Evolutionary conservation across 2,329 filamentous ascomycete genomes (phyloP).

Genomic region (Xylaria sp.): DNA sequence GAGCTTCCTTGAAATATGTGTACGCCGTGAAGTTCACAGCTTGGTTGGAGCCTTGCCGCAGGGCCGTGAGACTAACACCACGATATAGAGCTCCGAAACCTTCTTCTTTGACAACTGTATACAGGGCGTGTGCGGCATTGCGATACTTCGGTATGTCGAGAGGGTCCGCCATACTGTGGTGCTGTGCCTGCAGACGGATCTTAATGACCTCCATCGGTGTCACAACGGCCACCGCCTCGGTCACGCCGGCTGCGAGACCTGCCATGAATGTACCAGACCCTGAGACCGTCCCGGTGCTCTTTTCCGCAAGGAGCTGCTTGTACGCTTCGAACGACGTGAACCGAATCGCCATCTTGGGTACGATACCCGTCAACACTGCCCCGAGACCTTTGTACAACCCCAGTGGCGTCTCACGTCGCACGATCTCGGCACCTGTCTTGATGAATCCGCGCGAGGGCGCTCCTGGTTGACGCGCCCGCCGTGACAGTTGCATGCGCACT

Average conservation of each 20-base stretch:
- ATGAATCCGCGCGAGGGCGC: conserved; percentile 90
- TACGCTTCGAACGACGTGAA: conserved; percentile 98
- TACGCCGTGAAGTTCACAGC: conserved; percentile 99
- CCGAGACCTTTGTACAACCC: conserved; percentile 98
- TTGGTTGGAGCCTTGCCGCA: conserved; percentile 96
- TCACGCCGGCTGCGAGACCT: conserved; percentile 91
- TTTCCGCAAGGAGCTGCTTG: conserved; percentile 82
- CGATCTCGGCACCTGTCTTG: conserved; percentile 85
- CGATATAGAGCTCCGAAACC: conserved; percentile 89
- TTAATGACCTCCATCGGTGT: conserved; percentile 99
- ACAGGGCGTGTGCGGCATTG: conserved; percentile 84
- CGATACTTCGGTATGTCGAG: conserved; percentile 97
- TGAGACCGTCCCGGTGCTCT: conserved; percentile 73
- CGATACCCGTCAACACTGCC: conserved; percentile 93
- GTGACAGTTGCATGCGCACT: conserved; percentile 98
- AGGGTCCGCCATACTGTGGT: conserved; percentile 97
- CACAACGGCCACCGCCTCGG: conserved; percentile 94
- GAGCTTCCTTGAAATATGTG: conserved; percentile 85
- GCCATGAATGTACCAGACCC: conserved; percentile 76
- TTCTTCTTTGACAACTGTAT: conserved; percentile 93
- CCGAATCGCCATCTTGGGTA: conserved; percentile 99
- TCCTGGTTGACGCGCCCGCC: conserved; percentile 83
- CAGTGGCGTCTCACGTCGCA: conserved; percentile 88
- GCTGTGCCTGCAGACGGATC: conserved; percentile 96
- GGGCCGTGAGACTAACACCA: conserved; percentile 90